Evolutionary conservation across 2,329 filamentous ascomycete genomes (phyloP).

Genomic region (Blastomyces emzantsi): DNA sequence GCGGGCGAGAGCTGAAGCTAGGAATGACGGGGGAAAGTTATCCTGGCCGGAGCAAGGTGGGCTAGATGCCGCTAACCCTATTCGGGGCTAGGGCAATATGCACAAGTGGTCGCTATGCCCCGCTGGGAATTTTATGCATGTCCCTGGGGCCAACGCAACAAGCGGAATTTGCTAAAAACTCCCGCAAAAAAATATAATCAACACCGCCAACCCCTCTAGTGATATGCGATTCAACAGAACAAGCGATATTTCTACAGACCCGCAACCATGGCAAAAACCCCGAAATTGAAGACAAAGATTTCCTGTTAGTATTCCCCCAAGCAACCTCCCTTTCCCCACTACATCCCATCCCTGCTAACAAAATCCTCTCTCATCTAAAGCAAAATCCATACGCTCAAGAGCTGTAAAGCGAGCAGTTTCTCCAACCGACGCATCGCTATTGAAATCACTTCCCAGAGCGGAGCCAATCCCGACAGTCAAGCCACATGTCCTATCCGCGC

Average conservation of each 20-base stretch:
- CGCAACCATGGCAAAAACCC: slow-evolving; percentile 31
- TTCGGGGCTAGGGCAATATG: neutral
- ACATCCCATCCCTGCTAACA: slow-evolving; percentile 11
- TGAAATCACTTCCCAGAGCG: slow-evolving; percentile 36
- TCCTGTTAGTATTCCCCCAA: slow-evolving; percentile 15
- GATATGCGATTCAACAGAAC: neutral
- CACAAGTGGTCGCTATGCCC: neutral
- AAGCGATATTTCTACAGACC: neutral
- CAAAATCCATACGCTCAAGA: slow-evolving; percentile 47
- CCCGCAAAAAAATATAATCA: neutral
- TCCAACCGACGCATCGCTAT: slow-evolving; percentile 45
- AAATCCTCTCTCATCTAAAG: slow-evolving; percentile 27
- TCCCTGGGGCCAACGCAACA: neutral
- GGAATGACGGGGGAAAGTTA: neutral
- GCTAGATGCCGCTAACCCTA: neutral
- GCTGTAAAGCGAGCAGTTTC: slow-evolving; percentile 50
- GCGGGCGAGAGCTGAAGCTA: neutral
- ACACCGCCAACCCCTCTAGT: neutral
- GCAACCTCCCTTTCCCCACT: neutral
- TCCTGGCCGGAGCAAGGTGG: neutral
- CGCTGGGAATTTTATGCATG: neutral
- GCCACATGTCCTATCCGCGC: slow-evolving; percentile 42
- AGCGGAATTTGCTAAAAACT: neutral
- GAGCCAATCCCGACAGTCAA: slow-evolving; percentile 32
- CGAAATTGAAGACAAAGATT: slow-evolving; percentile 25